Percentiles rank a stretch among this genome's conserved stretches.
Conservation (phyloP, 176 grass and related monocot genomes). For the Cocos nucifera region DNA sequence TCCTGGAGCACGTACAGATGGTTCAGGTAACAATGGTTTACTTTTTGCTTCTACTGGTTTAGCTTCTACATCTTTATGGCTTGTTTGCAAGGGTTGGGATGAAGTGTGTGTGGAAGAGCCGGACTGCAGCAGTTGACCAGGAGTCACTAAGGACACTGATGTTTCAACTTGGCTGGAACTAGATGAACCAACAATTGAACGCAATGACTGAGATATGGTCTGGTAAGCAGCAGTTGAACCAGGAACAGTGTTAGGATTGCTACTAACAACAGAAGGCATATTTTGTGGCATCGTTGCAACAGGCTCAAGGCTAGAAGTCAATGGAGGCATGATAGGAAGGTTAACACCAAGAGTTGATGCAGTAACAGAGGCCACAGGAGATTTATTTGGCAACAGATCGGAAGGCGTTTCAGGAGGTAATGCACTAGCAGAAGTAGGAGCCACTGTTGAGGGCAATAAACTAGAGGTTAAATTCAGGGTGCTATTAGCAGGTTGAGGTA, state of each 20-base stretch:
- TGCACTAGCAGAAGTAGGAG: conserved; percentile 31
- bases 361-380: conserved; percentile 23
- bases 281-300: conserved; percentile 14
- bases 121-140: conserved; percentile 52
- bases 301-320: conserved; percentile 34
- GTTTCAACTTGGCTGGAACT: conserved; percentile 36
- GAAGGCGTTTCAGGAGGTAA: conserved; percentile 41
- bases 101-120: conserved; percentile 36
- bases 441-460: conserved; percentile 27
- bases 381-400: conserved; percentile 37
- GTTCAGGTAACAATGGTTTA: conserved; percentile 55
- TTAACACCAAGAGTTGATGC: conserved; percentile 28
- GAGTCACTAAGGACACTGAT: conserved; percentile 33
- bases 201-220: conserved; percentile 30
- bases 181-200: conserved; percentile 27
- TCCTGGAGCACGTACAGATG: conserved; percentile 17
- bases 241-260: conserved; percentile 33
- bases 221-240: conserved; percentile 35
- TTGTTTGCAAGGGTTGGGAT: conserved; percentile 41
- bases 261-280: conserved; percentile 24
- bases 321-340: conserved; percentile 35
- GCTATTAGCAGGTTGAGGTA: conserved; percentile 42
- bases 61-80: conserved; percentile 26
- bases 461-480: conserved; percentile 32
- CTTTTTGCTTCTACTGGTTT: conserved; percentile 31